Base-by-base conservation (phyloP, 768 basidiomycete genomes). In the Suillus luteus region DNA sequence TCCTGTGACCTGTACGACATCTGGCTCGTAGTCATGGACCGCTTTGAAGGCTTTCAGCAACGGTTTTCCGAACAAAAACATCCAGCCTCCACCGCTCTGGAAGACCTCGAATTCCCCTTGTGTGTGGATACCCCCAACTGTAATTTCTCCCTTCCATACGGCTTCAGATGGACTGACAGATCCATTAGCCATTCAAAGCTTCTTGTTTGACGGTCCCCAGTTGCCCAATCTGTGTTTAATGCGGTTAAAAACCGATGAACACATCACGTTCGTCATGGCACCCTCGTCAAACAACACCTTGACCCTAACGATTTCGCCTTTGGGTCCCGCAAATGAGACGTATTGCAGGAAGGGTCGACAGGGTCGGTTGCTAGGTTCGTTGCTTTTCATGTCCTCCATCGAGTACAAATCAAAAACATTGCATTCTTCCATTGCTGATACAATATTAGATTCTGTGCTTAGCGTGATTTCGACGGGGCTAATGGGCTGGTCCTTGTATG, bases 161-260 rank as follows among this genome's bases (percentile, higher is more conserved):
- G 63, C 68, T 41, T 64, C 9, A 2, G 65, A 68, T 19, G 46
- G 52, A 1, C 61, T 60, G 1, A 67, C n/a, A 0, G 52, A 10
- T 0, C 77, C 75, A 64, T 76, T 71, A 17, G 77, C 79, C 78
- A 80, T 77, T 1, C 71, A 51, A 1, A 80, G 65, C 1, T 19
- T 19, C 35, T 62, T 65, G 0, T 3, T 19, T 2, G 77, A 78
- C 1, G 57, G 65, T 3, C 33, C 2, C 17, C 62, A 60, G 0
- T 15, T 6, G 10, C 67, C 59, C 11, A 77, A 31, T 17, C 54
- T 48, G 19, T 66, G 51, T 19, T 33, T 33, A 2, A 66, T 44
- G 2, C 38, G 41, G 4, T 49, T 2, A 31, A 60, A 69, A 5
- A 66, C 33, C 3, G 14, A 41, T 6, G 59, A 15, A 10, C 71